Evolutionary conservation across 2,329 filamentous ascomycete genomes (phyloP).

Genomic region (Colletotrichum agaves): DNA sequence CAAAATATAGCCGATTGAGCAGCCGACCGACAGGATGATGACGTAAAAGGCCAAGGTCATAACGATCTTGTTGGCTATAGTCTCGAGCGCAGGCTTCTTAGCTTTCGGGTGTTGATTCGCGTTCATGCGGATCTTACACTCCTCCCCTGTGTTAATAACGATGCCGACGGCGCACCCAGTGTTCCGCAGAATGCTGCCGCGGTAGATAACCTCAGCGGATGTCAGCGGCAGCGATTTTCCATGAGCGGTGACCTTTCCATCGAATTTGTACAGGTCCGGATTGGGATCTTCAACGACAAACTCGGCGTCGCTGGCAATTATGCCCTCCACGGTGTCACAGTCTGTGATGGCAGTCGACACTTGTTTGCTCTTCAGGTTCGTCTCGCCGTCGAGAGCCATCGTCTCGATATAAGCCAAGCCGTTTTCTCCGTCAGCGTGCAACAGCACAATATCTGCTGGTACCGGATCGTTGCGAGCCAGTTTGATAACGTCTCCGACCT

Average conservation of each 20-base stretch:
- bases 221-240: conserved; percentile 76
- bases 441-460: conserved; percentile 83
- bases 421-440: conserved; percentile 82
- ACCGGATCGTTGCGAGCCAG: conserved; percentile 77
- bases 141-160: conserved; percentile 89
- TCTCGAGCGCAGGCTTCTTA: conserved; percentile 83
- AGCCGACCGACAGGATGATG: conserved; percentile 79
- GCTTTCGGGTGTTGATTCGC: conserved; percentile 88
- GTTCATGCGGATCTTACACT: conserved; percentile 94
- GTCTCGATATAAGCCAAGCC: conserved; percentile 86
- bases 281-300: conserved; percentile 83
- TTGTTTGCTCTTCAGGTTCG: conserved; percentile 82
- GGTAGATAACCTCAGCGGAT: conserved; percentile 84
- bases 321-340: conserved; percentile 65
- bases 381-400: conserved; percentile 86
- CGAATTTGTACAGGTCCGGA: conserved; percentile 79
- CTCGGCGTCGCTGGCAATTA: conserved; percentile 66
- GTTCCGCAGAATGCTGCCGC: conserved; percentile 86
- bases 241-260: conserved; percentile 72
- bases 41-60: conserved; percentile 84
- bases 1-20: conserved; percentile 82
- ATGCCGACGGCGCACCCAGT: conserved; percentile 78
- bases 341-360: conserved; percentile 68
- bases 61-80: conserved; percentile 82
- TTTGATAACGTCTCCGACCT: conserved; percentile 61